These are phyloP conservation scores for Graphilbum ipis-grandicollis DNA, from an alignment of 2,329 filamentous ascomycete species.

Conservation along the genomic window DNA sequence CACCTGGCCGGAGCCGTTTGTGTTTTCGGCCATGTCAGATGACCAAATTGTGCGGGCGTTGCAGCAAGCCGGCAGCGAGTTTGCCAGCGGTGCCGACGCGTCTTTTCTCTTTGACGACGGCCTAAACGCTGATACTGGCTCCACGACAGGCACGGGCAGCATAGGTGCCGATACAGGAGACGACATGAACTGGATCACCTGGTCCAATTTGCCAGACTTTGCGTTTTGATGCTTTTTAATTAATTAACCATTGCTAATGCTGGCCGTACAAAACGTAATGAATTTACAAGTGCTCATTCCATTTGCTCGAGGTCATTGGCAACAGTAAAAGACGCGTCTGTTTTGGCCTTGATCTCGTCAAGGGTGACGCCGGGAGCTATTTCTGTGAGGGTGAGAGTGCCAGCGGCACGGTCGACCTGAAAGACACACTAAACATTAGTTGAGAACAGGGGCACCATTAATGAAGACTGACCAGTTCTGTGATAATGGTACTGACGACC, in stretches of 20 bases:
- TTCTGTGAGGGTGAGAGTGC: conserved; percentile 61
- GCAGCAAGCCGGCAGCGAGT: not conserved
- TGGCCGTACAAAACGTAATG: too few relatives aligned
- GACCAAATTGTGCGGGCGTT: not conserved
- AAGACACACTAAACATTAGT: conserved; percentile 35
- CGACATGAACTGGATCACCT: not conserved
- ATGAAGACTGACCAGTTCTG: conserved; percentile 45
- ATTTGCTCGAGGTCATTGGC: conserved; percentile 67
- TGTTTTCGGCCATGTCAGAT: not conserved
- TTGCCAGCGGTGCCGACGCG: too few relatives aligned
- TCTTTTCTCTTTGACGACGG: too few relatives aligned
- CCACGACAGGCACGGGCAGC: too few relatives aligned
- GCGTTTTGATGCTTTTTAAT: not conserved
- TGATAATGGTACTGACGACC: conserved; percentile 39
- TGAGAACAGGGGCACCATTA: too few relatives aligned
- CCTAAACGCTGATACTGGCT: too few relatives aligned
- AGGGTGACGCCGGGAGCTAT: conserved; percentile 76
- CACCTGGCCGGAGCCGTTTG: not conserved
- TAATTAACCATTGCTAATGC: too few relatives aligned
- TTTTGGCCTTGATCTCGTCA: conserved; percentile 79
- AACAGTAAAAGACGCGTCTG: conserved; percentile 68
- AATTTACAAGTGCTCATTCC: conserved; percentile 29
- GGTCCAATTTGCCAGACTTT: not conserved
- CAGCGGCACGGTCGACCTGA: conserved; percentile 66
- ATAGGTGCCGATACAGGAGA: not conserved